phyloP scores from a whole-genome alignment of 2,329 filamentous ascomycete species.

The Aspergillus thermomutatus region DNA sequence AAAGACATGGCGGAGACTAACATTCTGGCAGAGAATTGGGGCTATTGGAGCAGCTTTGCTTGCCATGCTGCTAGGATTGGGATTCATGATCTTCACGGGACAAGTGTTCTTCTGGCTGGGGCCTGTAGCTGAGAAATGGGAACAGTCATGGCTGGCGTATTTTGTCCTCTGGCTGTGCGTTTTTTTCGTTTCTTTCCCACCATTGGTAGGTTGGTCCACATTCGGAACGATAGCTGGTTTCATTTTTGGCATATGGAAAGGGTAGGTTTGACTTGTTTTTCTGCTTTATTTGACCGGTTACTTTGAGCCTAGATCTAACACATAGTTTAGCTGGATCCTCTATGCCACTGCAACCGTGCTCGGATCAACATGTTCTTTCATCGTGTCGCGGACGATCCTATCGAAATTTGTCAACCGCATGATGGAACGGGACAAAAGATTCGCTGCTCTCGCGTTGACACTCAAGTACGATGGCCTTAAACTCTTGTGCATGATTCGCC shows the following conservation, averaged over 20 bases:
- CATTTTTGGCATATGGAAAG: slow-evolving; percentile 67
- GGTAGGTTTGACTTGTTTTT: slow-evolving; percentile 50
- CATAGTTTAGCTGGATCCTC: slow-evolving; percentile 69
- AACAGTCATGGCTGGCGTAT: slow-evolving; percentile 67
- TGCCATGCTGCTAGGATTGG: slow-evolving; percentile 56
- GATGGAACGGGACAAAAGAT: slow-evolving; percentile 78
- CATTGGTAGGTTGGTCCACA: slow-evolving; percentile 81
- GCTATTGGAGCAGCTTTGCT: slow-evolving; percentile 52
- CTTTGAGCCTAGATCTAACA: slow-evolving; percentile 8
- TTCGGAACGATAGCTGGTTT: slow-evolving; percentile 68
- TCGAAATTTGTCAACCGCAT: slow-evolving; percentile 74
- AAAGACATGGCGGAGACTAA: slow-evolving; percentile 39
- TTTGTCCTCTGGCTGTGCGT: slow-evolving; percentile 71
- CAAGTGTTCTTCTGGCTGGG: slow-evolving; percentile 72
- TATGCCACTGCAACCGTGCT: slow-evolving; percentile 73
- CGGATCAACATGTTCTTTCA: slow-evolving; percentile 75
- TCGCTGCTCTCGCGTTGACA: slow-evolving; percentile 82
- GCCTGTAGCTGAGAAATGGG: slow-evolving; percentile 73
- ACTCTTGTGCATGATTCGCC: slow-evolving; percentile 83
- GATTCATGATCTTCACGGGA: slow-evolving; percentile 76
- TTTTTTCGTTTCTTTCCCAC: slow-evolving; percentile 77
- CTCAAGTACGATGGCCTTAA: slow-evolving; percentile 86
- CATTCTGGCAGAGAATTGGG: slow-evolving; percentile 58
- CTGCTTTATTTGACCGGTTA: not conserved
- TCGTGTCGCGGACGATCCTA: slow-evolving; percentile 75